A percentile compares a stretch with the other conserved stretches of the same genome.
Evolutionary conservation across 2,329 filamentous ascomycete genomes (phyloP).

Genomic region (Aspergillus thermomutatus): DNA sequence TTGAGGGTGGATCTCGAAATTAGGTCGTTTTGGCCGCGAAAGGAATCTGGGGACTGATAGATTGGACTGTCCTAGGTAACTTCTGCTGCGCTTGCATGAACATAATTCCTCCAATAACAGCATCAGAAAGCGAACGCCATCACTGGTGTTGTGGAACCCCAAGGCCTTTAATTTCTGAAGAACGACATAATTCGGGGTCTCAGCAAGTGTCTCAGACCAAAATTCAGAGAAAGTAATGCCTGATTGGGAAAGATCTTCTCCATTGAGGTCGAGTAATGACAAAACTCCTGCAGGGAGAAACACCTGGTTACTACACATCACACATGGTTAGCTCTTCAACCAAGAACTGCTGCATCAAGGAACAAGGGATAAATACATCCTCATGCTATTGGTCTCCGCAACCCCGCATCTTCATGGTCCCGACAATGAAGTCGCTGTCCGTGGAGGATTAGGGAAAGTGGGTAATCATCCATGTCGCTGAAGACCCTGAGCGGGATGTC

Average conservation of each 20-base stretch:
- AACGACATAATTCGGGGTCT: neutral
- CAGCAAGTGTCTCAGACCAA: neutral
- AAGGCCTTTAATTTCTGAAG: neutral
- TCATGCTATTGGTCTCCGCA: neutral
- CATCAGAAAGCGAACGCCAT: neutral
- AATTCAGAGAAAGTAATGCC: neutral
- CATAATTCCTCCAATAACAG: neutral
- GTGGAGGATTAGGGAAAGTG: conserved; percentile 7
- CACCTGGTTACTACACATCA: neutral
- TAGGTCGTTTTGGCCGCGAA: neutral
- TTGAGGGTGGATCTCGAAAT: neutral
- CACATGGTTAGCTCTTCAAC: neutral
- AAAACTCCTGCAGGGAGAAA: neutral
- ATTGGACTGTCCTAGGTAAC: too few species aligned
- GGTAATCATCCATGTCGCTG: neutral
- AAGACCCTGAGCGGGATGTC: neutral
- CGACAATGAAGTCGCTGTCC: neutral
- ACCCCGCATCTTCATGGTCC: conserved; percentile 1
- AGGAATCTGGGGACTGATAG: neutral
- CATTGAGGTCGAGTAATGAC: neutral
- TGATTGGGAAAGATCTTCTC: neutral
- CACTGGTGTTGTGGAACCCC: neutral
- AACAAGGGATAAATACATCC: neutral
- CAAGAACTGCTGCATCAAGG: neutral
- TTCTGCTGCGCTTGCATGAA: neutral